A percentile compares a stretch with the other conserved stretches of the same genome.
These are phyloP conservation scores for Coleophoma eucalyptorum DNA, from an alignment of 2,329 filamentous ascomycete species.

Conservation along the genomic window DNA sequence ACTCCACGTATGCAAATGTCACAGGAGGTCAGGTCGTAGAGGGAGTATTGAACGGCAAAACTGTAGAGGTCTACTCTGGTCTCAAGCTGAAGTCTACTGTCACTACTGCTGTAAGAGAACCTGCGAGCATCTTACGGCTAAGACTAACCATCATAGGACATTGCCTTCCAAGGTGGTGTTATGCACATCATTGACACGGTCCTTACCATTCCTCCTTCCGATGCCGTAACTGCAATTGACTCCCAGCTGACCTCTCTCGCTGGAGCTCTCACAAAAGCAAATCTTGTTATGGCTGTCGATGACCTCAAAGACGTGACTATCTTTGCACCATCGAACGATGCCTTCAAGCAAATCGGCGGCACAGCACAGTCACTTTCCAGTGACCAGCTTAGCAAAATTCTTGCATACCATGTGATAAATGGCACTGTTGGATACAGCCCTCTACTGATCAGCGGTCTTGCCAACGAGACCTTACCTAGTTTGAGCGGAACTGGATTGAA, in stretches of 20 bases:
- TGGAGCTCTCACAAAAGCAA: constrained; percentile 25
- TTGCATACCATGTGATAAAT: constrained; percentile 28
- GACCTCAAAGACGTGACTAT: constrained; percentile 46
- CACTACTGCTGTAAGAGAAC: constrained; percentile 19
- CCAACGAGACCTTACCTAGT: constrained; percentile 26
- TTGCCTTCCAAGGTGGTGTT: constrained; percentile 40
- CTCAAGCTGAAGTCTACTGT: constrained; percentile 35
- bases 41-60: constrained; percentile 32
- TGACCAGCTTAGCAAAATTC: constrained; percentile 18
- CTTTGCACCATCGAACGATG: constrained; percentile 25
- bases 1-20: constrained; percentile 40
- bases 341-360: constrained; percentile 26
- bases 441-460: constrained; percentile 27
- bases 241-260: constrained; percentile 29
- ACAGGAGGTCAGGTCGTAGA: constrained; percentile 41
- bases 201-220: constrained; percentile 37
- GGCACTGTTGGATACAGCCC: constrained; percentile 21
- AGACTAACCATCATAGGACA: constrained; percentile 26
- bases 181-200: constrained; percentile 47
- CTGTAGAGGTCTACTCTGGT: constrained; percentile 30
- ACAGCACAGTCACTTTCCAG: constrained; percentile 17
- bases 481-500: constrained; percentile 19
- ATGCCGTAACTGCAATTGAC: constrained; percentile 27
- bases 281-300: constrained; percentile 30
- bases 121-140: background rate